Base-by-base conservation (phyloP, 192 early-diverging fungal species). In the Entophlyctis luteolus region DNA sequence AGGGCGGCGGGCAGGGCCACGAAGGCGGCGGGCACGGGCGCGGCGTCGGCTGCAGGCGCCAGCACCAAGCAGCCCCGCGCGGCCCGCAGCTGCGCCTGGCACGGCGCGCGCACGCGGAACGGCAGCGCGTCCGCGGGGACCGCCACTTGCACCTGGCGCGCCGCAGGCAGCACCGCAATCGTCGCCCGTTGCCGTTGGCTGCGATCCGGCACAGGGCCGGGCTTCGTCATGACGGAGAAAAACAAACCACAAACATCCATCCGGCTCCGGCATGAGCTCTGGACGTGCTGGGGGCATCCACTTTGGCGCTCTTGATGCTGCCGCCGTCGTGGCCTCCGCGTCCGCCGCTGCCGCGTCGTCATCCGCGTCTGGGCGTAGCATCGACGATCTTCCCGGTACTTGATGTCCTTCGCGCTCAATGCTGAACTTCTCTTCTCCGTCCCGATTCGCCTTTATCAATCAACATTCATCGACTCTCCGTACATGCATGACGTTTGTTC, bases 271-370 rank as follows among this genome's bases (percentile, higher is more conserved):
- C n/a, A n/a, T n/a, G n/a, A n/a, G n/a, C n/a, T n/a, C n/a, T n/a
- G n/a, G n/a, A n/a, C n/a, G n/a, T n/a, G n/a, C n/a, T n/a, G 25
- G 50, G 14, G 23, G 50, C 29, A 53, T 53, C 25, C 52, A 59
- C 52, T 59, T 59, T 59, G 37, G 58, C 37, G 16, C 37, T 55
- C 52, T 59, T 37, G 52, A 59, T 14, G 37, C 36, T 12, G 12
- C 16, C 14, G 58, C 47, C 27, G 39, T 37, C 2, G 42, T n/a
- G 10, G 42, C 50, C 50, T 27, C 25, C 50, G 16, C 18, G 23
- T 14, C 29, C 50, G 50, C 50, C 14, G 29, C 10, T 45, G 42
- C 42, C 12, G 10, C 42, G 10, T 45, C 42, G 10, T 45, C n/a
- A n/a, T 25, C 50, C 25, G 16, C 50, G 50, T 53, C 14, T 25